phyloP scores from a whole-genome alignment of 208 protist genomes.

The Crithidia brevicula region DNA sequence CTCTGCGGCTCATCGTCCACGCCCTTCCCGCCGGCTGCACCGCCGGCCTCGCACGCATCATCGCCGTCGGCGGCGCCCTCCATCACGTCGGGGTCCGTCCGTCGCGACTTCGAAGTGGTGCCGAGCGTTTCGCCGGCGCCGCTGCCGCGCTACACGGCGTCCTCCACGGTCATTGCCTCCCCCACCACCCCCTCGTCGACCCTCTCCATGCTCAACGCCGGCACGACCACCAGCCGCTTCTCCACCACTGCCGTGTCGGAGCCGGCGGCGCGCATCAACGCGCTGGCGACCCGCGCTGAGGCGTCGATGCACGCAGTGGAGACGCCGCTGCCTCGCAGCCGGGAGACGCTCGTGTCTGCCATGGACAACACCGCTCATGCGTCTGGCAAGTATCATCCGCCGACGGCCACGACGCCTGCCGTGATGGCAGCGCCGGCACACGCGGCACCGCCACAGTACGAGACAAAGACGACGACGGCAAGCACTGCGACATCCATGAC shows the following conservation, averaged over 20 bases:
- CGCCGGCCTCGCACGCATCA: background rate
- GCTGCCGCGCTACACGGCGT: slow-evolving; percentile 26
- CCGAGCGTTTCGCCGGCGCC: background rate
- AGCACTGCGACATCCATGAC: background rate
- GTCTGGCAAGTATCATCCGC: background rate
- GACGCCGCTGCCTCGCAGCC: slow-evolving; percentile 13
- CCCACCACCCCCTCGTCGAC: background rate
- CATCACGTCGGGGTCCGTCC: background rate
- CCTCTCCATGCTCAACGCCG: background rate
- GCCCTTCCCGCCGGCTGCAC: background rate
- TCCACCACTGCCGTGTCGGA: background rate
- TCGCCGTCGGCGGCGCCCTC: slow-evolving; percentile 5
- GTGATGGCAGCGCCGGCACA: background rate
- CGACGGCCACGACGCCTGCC: background rate
- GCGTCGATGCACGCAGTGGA: slow-evolving; percentile 2
- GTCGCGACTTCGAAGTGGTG: background rate
- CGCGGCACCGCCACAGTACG: slow-evolving; percentile 21
- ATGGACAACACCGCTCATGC: background rate
- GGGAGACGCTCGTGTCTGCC: background rate
- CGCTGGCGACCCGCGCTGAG: slow-evolving; percentile 9
- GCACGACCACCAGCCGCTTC: background rate
- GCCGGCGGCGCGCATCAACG: background rate
- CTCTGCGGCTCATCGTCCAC: background rate
- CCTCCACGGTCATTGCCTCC: slow-evolving; percentile 4
- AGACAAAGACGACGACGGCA: background rate